Conservation (phyloP, 129 eudicot genomes). For the Helichrysum umbraculigerum region DNA sequence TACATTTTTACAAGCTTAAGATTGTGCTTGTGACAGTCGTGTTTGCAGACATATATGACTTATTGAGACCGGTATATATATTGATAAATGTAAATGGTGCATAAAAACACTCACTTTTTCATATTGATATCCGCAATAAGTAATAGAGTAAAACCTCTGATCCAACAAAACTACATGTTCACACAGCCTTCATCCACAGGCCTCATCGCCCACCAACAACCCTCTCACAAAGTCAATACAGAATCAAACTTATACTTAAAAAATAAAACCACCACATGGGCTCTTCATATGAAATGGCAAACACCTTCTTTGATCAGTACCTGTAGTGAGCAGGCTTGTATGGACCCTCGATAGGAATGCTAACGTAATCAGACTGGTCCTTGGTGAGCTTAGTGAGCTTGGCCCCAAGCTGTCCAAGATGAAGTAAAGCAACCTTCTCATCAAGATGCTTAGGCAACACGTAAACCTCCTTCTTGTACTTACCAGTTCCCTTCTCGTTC, state of each 20-base stretch:
- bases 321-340: slow-evolving; percentile 24
- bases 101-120: slow-evolving; percentile 5
- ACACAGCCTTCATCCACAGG: slow-evolving; percentile 6
- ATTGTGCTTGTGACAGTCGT: too few species aligned
- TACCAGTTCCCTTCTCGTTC: slow-evolving; percentile 19
- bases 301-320: slow-evolving; percentile 8
- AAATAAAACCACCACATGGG: background rate
- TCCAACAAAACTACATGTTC: slow-evolving; percentile 13
- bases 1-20: too few species aligned
- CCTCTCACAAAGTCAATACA: slow-evolving; percentile 13
- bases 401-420: slow-evolving; percentile 23
- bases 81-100: slow-evolving; percentile 3
- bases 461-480: slow-evolving; percentile 20
- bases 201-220: background rate
- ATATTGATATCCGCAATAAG: slow-evolving; percentile 11
- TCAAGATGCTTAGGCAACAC: slow-evolving; percentile 23
- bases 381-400: slow-evolving; percentile 22
- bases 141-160: background rate
- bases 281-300: background rate
- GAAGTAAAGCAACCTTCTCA: slow-evolving; percentile 19
- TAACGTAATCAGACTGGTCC: slow-evolving; percentile 19
- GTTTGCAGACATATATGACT: background rate
- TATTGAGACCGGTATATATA: too few species aligned
- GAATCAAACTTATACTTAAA: slow-evolving; percentile 2
- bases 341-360: slow-evolving; percentile 24